These are phyloP conservation scores for Debaryomyces tyrocola DNA, from an alignment of 805 yeast genomes.

Conservation along the genomic window DNA sequence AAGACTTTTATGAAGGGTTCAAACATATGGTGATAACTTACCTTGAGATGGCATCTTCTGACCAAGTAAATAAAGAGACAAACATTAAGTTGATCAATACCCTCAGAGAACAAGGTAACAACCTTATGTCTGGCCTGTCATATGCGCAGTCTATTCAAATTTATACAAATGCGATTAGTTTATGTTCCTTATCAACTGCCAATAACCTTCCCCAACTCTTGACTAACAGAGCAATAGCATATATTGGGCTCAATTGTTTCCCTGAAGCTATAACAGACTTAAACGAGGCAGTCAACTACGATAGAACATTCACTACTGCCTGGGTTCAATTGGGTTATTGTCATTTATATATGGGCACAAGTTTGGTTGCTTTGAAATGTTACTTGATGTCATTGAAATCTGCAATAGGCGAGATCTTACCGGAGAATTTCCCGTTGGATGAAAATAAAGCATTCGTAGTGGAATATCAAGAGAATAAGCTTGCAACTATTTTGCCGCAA, in stretches of 20 bases:
- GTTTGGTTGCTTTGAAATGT: constrained; percentile 31
- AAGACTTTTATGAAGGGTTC: constrained; percentile 10
- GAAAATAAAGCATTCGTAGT: constrained; percentile 9
- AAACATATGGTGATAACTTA: constrained; percentile 4
- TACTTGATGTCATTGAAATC: constrained; percentile 32
- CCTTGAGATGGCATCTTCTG: not conserved
- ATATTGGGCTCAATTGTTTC: constrained; percentile 40
- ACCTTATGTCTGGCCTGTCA: constrained; percentile 33
- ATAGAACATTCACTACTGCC: constrained; percentile 38
- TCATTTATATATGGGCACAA: constrained; percentile 40
- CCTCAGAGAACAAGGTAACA: constrained; percentile 42
- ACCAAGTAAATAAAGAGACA: not conserved
- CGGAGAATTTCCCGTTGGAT: constrained; percentile 18
- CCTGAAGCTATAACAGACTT: constrained; percentile 40
- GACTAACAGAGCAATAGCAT: constrained; percentile 42
- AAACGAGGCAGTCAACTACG: constrained; percentile 28
- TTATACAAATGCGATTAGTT: constrained; percentile 36
- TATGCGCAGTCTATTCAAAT: constrained; percentile 40
- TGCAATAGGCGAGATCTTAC: constrained; percentile 30
- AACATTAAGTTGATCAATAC: constrained; percentile 9
- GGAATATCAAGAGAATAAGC: constrained; percentile 22
- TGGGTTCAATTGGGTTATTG: constrained; percentile 47
- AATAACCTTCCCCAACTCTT: constrained; percentile 29
- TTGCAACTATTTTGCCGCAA: constrained; percentile 32
- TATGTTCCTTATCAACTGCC: constrained; percentile 14